These are phyloP conservation scores for Acidomyces sp. DNA, from an alignment of 495 filamentous ascomycete genomes.

Conservation along the genomic window DNA sequence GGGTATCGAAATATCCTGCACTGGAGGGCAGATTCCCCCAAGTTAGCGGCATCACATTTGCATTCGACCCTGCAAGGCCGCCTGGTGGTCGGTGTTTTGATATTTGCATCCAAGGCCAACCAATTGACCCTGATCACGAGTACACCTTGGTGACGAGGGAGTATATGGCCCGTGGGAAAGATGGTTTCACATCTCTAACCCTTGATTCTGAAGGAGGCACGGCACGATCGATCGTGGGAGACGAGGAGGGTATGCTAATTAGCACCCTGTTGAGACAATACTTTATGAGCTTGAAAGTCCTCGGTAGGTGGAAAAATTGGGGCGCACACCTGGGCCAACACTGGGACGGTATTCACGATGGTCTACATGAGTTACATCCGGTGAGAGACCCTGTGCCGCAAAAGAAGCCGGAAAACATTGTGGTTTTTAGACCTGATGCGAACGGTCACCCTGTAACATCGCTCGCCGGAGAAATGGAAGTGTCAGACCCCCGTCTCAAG, in stretches of 20 bases:
- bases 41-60: slow-evolving; percentile 65
- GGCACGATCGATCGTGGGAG: slow-evolving; percentile 62
- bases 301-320: slow-evolving; percentile 63
- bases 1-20: slow-evolving; percentile 63
- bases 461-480: slow-evolving; percentile 7
- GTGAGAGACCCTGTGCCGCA: slow-evolving; percentile 13
- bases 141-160: slow-evolving; percentile 66
- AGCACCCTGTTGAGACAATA: slow-evolving; percentile 77
- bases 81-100: slow-evolving; percentile 48
- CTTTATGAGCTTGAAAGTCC: slow-evolving; percentile 67
- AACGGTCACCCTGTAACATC: background rate
- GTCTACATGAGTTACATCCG: slow-evolving; percentile 33
- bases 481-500: too few species aligned
- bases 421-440: background rate
- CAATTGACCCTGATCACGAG: slow-evolving; percentile 43
- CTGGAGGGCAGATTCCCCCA: slow-evolving; percentile 73
- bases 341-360: slow-evolving; percentile 48
- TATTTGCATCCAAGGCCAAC: slow-evolving; percentile 44
- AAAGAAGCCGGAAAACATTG: slow-evolving; percentile 2
- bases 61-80: slow-evolving; percentile 48
- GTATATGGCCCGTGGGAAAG: slow-evolving; percentile 78
- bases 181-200: slow-evolving; percentile 65
- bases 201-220: slow-evolving; percentile 54
- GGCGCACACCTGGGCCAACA: slow-evolving; percentile 42
- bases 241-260: slow-evolving; percentile 77